Percentiles rank a stretch among this genome's conserved stretches.
Evolutionary conservation across 441 rosid species (phyloP).

Genomic region (Syzygium syzygioides): DNA sequence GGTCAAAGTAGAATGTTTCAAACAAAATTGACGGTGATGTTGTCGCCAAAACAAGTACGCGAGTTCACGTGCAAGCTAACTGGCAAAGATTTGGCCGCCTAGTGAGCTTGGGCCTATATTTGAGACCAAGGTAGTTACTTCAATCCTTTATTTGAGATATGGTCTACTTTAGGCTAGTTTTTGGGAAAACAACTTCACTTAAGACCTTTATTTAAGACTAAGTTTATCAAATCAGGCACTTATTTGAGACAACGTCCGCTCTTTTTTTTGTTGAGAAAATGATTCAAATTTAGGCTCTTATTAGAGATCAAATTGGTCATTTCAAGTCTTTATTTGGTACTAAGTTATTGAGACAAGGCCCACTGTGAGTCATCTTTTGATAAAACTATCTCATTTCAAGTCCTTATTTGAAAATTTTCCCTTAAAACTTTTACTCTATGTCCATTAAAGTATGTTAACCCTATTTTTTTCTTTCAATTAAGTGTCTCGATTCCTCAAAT

Average conservation of each 20-base stretch:
- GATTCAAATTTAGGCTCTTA: background rate
- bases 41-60: background rate
- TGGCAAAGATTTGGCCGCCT: fast-evolving
- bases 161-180: background rate
- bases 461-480: background rate
- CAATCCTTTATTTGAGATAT: background rate
- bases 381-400: background rate
- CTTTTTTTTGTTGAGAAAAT: background rate
- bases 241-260: background rate
- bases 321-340: background rate
- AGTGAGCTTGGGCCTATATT: background rate
- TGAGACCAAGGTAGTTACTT: background rate
- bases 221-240: background rate
- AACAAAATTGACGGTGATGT: background rate
- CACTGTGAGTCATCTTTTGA: background rate
- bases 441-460: background rate
- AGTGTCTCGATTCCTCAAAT: background rate
- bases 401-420: background rate
- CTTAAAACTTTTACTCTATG: background rate
- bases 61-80: background rate
- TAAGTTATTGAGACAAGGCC: background rate
- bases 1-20: no score
- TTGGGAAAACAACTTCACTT: background rate
- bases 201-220: background rate
- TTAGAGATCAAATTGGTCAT: background rate